Evolutionary conservation across 208 protist species (phyloP).

Genomic region (Naegleria gruberi): DNA sequence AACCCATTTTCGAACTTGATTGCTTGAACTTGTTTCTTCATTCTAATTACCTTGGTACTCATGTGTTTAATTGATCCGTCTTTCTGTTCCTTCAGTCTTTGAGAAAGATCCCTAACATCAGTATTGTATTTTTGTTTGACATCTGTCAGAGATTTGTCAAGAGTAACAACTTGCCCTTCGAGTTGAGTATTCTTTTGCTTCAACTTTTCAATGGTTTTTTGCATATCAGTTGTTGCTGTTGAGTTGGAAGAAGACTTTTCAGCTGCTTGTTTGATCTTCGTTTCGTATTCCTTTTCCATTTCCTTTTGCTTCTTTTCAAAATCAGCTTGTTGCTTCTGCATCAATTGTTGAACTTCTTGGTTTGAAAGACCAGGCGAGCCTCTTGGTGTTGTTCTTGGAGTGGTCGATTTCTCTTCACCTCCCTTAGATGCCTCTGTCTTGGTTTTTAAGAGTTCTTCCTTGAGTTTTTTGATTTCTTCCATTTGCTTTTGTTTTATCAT

Average conservation of each 20-base stretch:
- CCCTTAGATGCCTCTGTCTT: not conserved
- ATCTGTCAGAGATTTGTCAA: not conserved
- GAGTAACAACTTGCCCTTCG: not conserved
- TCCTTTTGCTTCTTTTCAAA: conserved; percentile 1
- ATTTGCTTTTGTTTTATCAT: not conserved
- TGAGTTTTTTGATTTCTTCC: not conserved
- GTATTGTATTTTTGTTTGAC: not conserved
- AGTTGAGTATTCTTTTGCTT: not conserved
- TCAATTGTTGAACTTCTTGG: not conserved
- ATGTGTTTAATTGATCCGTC: too few relatives aligned
- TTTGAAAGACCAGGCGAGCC: not conserved
- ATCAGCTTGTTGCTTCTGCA: too few relatives aligned
- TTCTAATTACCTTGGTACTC: not conserved
- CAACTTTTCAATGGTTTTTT: not conserved
- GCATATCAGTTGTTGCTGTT: not conserved
- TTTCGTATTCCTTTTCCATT: not conserved
- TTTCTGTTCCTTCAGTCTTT: not conserved
- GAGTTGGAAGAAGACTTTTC: not conserved
- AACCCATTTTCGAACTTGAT: not conserved
- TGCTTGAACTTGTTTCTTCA: not conserved
- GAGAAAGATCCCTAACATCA: not conserved
- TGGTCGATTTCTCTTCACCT: not conserved
- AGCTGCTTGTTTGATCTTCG: not conserved
- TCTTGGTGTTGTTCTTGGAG: not conserved
- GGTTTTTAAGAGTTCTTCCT: not conserved